These are phyloP conservation scores for Claviceps arundinis DNA, from an alignment of 2,329 filamentous ascomycete species.

Conservation along the genomic window DNA sequence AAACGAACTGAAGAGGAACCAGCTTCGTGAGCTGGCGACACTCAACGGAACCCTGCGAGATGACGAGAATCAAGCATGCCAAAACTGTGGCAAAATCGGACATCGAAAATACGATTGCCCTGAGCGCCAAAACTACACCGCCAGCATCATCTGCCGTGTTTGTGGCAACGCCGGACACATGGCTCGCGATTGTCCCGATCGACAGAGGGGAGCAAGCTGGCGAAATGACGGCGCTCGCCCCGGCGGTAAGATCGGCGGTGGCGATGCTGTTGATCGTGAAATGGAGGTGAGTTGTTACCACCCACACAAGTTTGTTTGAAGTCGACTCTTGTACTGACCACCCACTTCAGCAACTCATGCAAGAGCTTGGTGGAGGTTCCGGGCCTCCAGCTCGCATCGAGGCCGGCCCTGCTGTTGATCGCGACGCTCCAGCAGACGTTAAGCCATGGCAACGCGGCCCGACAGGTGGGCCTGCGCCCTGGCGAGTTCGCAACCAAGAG, in stretches of 20 bases:
- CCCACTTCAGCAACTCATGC: constrained; percentile 69
- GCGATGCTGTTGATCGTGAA: constrained; percentile 82
- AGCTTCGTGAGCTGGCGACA: constrained; percentile 91
- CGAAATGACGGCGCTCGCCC: constrained; percentile 55
- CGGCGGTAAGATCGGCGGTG: constrained; percentile 56
- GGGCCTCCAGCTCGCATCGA: constrained; percentile 70
- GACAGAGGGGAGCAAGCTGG: constrained; percentile 82
- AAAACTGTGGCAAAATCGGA: constrained; percentile 98
- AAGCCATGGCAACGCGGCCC: constrained; percentile 86
- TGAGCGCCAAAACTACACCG: constrained; percentile 95
- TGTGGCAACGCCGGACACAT: constrained; percentile 98
- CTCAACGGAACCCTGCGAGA: constrained; percentile 98
- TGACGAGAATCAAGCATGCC: constrained; percentile 97
- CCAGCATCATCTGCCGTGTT: constrained; percentile 96
- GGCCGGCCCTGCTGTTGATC: constrained; percentile 52
- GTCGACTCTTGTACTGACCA: constrained; percentile 24
- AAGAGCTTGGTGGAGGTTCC: constrained; percentile 76
- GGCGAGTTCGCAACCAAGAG: constrained; percentile 47
- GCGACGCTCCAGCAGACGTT: constrained; percentile 44
- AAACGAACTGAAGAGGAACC: constrained; percentile 97
- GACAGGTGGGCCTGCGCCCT: constrained; percentile 72
- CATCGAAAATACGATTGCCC: constrained; percentile 98
- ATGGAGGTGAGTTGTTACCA: constrained; percentile 61
- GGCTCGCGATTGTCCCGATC: constrained; percentile 93
- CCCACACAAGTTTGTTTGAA: neutral